These are phyloP conservation scores for Malus fusca DNA, from an alignment of 306 rosid species.

Conservation along the genomic window DNA sequence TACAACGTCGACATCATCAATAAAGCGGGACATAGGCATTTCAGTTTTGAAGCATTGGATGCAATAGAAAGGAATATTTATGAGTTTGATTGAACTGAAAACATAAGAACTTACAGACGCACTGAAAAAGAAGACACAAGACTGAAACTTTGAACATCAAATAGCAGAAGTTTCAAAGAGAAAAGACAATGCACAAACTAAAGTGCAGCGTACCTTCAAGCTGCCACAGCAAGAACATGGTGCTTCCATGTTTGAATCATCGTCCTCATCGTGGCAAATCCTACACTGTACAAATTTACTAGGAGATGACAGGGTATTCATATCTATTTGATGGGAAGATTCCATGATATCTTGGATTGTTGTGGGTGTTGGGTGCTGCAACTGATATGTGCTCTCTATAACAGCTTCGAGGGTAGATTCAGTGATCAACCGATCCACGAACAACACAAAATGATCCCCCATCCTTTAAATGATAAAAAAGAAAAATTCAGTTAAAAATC, in stretches of 20 bases:
- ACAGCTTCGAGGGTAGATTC: conserved; percentile 35
- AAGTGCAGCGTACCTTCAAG: conserved; percentile 53
- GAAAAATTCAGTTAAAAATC: background rate
- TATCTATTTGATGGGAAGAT: conserved; percentile 28
- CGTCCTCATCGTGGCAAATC: conserved; percentile 83
- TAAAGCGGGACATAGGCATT: background rate
- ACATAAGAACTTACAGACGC: background rate
- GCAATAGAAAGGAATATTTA: background rate
- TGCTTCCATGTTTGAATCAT: conserved; percentile 65
- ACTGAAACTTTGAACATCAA: background rate
- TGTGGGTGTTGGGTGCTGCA: conserved; percentile 18
- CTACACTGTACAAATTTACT: conserved; percentile 49
- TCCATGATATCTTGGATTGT: conserved; percentile 30
- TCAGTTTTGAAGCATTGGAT: background rate
- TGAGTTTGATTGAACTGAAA: background rate
- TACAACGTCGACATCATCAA: background rate
- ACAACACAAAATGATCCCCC: conserved; percentile 38
- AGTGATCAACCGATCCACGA: conserved; percentile 32
- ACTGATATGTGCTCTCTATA: conserved; percentile 23
- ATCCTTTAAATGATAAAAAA: conserved; percentile 19
- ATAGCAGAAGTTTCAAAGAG: background rate
- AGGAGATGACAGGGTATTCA: conserved; percentile 23
- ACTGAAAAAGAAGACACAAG: background rate
- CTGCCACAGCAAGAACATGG: conserved; percentile 88
- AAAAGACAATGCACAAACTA: background rate